Conservation (phyloP, 495 filamentous ascomycete genomes). For the Penicillium odoratum region DNA sequence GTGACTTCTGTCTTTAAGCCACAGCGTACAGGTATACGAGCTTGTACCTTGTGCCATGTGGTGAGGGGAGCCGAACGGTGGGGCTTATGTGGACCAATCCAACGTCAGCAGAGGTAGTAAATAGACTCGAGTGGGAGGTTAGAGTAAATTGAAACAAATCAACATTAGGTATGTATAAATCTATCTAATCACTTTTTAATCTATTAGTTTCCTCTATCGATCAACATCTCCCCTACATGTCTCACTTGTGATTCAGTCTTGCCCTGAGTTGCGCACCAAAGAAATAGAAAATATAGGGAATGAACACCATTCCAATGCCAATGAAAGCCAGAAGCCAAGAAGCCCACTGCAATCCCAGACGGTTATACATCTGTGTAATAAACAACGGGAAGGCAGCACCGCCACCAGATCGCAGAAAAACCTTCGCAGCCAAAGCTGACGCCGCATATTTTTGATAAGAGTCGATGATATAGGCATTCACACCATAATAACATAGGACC, state of each 20-base stretch:
- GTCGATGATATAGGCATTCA: conserved; percentile 73
- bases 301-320: conserved; percentile 49
- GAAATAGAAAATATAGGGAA: conserved; percentile 43
- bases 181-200: neutral
- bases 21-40: neutral
- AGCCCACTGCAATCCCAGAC: conserved; percentile 56
- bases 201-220: neutral
- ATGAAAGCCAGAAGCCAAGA: conserved; percentile 55
- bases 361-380: conserved; percentile 52
- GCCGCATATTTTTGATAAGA: conserved; percentile 52
- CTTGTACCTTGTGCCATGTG: neutral
- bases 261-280: conserved; percentile 28
- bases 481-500: conserved; percentile 64
- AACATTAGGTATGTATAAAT: neutral
- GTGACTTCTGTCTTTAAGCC: conserved; percentile 1
- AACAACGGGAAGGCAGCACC: conserved; percentile 50
- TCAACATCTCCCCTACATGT: neutral
- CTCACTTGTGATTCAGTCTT: conserved; percentile 18
- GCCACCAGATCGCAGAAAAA: conserved; percentile 33
- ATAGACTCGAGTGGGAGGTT: neutral
- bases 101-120: neutral
- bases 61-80: conserved; percentile 3
- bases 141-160: neutral
- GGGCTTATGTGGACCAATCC: conserved; percentile 1
- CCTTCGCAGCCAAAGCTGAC: conserved; percentile 36